Percentiles rank a stretch among this genome's conserved stretches.
Conservation (phyloP, 352 stramenopile genomes). For the Globisporangium takayamanum region DNA sequence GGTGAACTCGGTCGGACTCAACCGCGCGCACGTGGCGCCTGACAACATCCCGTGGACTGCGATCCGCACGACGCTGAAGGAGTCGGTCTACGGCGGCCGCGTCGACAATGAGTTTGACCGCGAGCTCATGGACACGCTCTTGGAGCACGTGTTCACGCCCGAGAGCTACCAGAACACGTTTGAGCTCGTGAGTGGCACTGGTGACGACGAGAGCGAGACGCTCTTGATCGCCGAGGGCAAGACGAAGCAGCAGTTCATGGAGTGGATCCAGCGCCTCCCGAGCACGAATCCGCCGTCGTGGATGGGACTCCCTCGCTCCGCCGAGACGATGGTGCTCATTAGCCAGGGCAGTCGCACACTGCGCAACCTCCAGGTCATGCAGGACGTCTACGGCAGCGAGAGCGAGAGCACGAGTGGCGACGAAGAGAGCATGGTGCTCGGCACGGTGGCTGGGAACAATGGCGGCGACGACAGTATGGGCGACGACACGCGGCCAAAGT, state of each 20-base stretch:
- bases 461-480: slow-evolving; percentile 16
- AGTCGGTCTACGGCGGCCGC: slow-evolving; percentile 97
- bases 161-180: slow-evolving; percentile 92
- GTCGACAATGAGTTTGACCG: slow-evolving; percentile 97
- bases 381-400: slow-evolving; percentile 76
- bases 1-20: slow-evolving; percentile 83
- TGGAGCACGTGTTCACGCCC: slow-evolving; percentile 91
- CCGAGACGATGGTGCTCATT: slow-evolving; percentile 87
- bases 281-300: slow-evolving; percentile 89
- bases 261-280: slow-evolving; percentile 84
- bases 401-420: slow-evolving; percentile 26
- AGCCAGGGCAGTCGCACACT: slow-evolving; percentile 70
- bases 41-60: slow-evolving; percentile 98
- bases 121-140: slow-evolving; percentile 91
- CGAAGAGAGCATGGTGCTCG: slow-evolving; percentile 61
- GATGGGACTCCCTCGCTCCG: slow-evolving; percentile 90
- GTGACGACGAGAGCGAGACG: slow-evolving; percentile 11
- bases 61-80: slow-evolving; percentile 93
- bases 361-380: slow-evolving; percentile 76
- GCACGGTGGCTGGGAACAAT: slow-evolving; percentile 16
- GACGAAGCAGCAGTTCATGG: slow-evolving; percentile 88
- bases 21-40: slow-evolving; percentile 89
- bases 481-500: slow-evolving; percentile 58
- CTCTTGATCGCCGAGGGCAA: slow-evolving; percentile 87
- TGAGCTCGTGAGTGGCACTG: slow-evolving; percentile 40